Base-by-base conservation (phyloP, 2,329 filamentous ascomycete genomes). In the Bipolaris victoriae region DNA sequence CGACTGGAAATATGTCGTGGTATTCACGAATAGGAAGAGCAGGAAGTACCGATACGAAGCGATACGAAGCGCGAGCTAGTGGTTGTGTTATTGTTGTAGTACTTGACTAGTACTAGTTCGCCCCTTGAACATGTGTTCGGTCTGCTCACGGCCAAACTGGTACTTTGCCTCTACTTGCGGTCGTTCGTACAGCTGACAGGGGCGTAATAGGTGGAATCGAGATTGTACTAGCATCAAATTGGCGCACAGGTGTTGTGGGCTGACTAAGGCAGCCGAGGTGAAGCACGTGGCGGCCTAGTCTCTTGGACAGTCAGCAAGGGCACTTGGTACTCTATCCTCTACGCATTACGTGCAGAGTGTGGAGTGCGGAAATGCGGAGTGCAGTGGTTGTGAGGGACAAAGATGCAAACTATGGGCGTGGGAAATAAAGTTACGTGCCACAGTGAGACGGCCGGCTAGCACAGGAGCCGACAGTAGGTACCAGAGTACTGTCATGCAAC, bases 401-500 rank as follows among this genome's bases (percentile, higher is more conserved):
- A 35, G 11, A 35, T 7, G 16, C 39, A 20, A 41, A 41, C 20
- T 16, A 24, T 24, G 5, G 16, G 22, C 16, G 6, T 18, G 1
- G 20, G 11, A 41, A n/a, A 36, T 22, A 37, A 11, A 16, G 20
- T 22, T 16, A 37, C 15, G 51, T 57, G 44, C 35, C 49, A 61
- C 55, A 51, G 46, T 46, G 35, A 48, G 24, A 46, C 39, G 20
- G 58, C 49, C 58, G 53, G 57, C 49, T 58, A 52, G 48, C 33
- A 44, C 52, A 62, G 29, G 45, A 52, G 39, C 50, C 55, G 45
- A 48, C 26, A 24, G 47, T 53, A 52, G 47, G 36, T 52, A 47
- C 55, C 55, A 58, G 49, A 52, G 41, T 58, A 39, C 22, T 46
- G 39, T 49, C 53, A 50, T 61, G 58, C 47, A 52, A 48, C 31